Evolutionary conservation across 345 rosid species (phyloP), one percentile per base, ranked within the genome.

Genomic region (Nasturtium officinale): DNA sequence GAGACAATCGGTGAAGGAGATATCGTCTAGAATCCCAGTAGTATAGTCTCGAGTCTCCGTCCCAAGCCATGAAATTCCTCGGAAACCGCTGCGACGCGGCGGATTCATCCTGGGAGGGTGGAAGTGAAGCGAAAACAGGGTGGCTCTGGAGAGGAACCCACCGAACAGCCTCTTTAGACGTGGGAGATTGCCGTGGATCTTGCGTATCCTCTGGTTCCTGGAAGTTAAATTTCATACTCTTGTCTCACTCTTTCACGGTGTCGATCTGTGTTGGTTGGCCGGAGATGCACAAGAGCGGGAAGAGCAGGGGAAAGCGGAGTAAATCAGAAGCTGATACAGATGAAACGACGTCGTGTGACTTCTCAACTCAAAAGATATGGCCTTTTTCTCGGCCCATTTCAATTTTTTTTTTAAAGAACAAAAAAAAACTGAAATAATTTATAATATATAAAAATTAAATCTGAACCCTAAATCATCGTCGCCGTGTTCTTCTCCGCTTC

Each of bases 71-170:
- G 12, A 90, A 82, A 67, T 87, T 90, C 57, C 53, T 84, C 57
- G 83, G 84, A 43, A 83, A 74, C 40, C 65, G 53, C 45, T 58
- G 80, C 29, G 79, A 32, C 5, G 5, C 58, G 71, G 55, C 46
- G 48, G 50, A 58, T n/a, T 54, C 82, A 55, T 30, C 61, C 4
- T 46, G 78, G 67, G 73, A 63, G 62, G 72, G 30, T 25, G 65
- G 67, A 43, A 45, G 53, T 70, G 82, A 52, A 75, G 84, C 42
- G 82, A 95, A 95, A 12, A 85, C 72, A 17, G 93, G 96, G 75
- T 95, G 96, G 58, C 25, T 78, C 57, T 84, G 84, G 76, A 95
- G 96, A 26, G 92, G 87, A 9, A 86, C 69, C 99, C 99, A 95
- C 62, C 78, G 83, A 67, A 80, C 67, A 17, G 80, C 79, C 62